Conservation (phyloP, 1,284 basidiomycete genomes). For the Cutaneotrichosporon cutaneum region DNA sequence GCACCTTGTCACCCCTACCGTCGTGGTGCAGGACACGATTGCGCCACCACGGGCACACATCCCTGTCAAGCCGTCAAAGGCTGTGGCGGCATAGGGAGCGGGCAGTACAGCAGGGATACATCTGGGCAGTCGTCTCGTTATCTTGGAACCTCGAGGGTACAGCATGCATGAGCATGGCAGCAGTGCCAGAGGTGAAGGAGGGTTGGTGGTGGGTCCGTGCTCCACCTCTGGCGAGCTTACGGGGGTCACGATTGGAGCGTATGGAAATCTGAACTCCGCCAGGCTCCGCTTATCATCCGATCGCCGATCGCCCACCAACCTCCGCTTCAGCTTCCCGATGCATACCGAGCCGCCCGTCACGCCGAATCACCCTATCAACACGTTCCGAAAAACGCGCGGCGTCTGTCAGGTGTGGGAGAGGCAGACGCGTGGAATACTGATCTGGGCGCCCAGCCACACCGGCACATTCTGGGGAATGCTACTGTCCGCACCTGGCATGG, state of each 20-base stretch:
- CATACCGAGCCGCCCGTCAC: too few species aligned
- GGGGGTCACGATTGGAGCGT: neutral
- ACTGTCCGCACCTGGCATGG: neutral
- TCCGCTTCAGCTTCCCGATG: too few species aligned
- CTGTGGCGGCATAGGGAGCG: neutral
- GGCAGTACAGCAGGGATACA: neutral
- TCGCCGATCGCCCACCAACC: neutral
- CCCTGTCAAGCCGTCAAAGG: neutral
- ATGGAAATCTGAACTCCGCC: too few species aligned
- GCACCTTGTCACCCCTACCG: slow-evolving; percentile 10
- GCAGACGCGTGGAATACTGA: too few species aligned
- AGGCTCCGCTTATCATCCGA: too few species aligned
- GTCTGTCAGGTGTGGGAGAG: too few species aligned
- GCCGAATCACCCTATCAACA: too few species aligned
- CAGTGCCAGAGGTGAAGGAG: neutral
- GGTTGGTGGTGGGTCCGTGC: neutral
- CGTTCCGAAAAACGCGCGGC: too few species aligned
- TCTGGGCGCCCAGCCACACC: neutral
- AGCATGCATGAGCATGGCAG: neutral
- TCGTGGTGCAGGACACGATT: slow-evolving; percentile 2
- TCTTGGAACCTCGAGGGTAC: neutral
- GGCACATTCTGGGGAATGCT: neutral
- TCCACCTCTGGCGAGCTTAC: neutral
- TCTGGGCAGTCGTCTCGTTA: neutral
- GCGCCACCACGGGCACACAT: neutral